Evolutionary conservation across 805 yeast species (phyloP), one percentile per base, ranked within the genome.

Genomic region (Saccharomycopsis fodiens): DNA sequence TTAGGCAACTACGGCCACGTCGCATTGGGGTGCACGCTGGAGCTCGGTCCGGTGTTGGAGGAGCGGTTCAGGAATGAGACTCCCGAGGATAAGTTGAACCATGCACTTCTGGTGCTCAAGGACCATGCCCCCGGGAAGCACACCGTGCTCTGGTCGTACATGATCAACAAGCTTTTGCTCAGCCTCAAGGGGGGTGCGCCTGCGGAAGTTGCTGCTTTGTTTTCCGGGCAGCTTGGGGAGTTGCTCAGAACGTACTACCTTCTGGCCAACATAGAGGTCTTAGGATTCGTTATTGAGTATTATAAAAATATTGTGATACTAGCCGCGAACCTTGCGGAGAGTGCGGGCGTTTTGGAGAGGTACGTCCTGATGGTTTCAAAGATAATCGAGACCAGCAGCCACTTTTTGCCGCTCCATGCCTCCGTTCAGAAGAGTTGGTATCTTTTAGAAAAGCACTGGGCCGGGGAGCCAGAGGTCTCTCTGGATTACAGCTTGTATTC

Each of bases 121-220:
- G 39, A 36, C 17, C 17, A 27, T 16, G 29, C 27, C 10, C 50
- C 50, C 2, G 20, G 12, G 8, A 19, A 39, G 25, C 43, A 46
- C 22, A 38, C 50, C 4, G 15, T 48, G 10, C 25, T 43, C 25
- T 42, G 48, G 41, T 36, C 52, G 10, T 48, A 31, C 39, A 21
- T 35, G 8, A n/a, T 48, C 10, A 45, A 48, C 25, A 42, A 32
- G 16, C 25, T 48, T 6, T 35, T 48, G 17, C 16, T 29, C 10
- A 42, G 37, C 13, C 35, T 48, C n/a, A n/a, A 17, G 25, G 17
- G 4, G 31, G 21, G 22, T 12, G 12, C 20, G 10, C 4, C 15
- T 32, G 34, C 13, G 23, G 42, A 44, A 44, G 35, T 36, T n/a
- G 30, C 20, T 10, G 16, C 16, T 12, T 21, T 19, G 3, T 37